These are phyloP conservation scores for Gloeostereum incarnatum DNA, from an alignment of 768 basidiomycete genomes.

Conservation along the genomic window DNA sequence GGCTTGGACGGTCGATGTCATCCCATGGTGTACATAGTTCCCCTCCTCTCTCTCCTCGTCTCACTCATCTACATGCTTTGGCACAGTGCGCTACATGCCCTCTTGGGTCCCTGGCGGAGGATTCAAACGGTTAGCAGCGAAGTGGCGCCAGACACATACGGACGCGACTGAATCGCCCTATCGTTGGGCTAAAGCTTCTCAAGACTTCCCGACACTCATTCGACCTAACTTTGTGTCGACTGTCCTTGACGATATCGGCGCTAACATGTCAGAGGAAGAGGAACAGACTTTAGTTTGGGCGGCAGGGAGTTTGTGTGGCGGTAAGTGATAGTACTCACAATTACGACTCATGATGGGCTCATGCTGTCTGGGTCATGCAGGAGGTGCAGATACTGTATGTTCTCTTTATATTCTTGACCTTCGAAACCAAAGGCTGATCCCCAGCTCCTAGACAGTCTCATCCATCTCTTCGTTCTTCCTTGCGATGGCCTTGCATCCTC, in stretches of 20 bases:
- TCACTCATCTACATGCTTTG: background rate
- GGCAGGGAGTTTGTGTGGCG: background rate
- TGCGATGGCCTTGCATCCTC: slow-evolving; percentile 12
- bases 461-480: slow-evolving; percentile 12
- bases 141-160: background rate
- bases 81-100: background rate
- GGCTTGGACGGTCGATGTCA: background rate
- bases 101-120: background rate
- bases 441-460: background rate
- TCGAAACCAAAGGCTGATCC: background rate
- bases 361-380: background rate
- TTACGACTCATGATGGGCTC: background rate
- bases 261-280: background rate
- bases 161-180: background rate
- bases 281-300: background rate
- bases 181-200: background rate
- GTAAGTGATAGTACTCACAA: no score
- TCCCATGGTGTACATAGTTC: background rate
- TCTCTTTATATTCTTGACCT: background rate
- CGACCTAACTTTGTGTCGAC: background rate
- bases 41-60: background rate
- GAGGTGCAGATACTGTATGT: background rate
- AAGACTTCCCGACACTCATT: background rate
- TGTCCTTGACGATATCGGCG: background rate
- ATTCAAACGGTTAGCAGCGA: slow-evolving; percentile 1